Evolutionary conservation across 768 basidiomycete species (phyloP).

Genomic region (Termitomyces sp.): DNA sequence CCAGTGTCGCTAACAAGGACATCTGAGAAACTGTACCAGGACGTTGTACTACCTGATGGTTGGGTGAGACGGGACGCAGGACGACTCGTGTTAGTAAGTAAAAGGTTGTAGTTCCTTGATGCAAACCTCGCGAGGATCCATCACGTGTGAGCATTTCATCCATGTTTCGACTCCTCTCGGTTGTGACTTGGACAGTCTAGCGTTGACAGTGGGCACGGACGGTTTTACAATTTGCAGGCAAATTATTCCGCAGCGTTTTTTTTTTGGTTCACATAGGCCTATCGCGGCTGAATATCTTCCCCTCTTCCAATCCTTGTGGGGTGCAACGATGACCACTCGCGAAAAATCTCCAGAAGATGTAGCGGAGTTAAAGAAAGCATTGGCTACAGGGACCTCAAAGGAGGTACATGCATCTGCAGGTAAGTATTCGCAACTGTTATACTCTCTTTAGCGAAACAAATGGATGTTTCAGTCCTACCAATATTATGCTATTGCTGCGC

Average conservation of each 20-base stretch:
- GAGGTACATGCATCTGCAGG: slow-evolving; percentile 22
- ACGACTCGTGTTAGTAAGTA: too few relatives aligned
- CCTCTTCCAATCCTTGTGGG: background rate
- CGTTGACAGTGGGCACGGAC: background rate
- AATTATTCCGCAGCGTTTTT: background rate
- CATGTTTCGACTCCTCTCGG: background rate
- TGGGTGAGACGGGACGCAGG: background rate
- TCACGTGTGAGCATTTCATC: background rate
- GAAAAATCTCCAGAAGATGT: slow-evolving; percentile 19
- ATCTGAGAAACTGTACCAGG: slow-evolving; percentile 1
- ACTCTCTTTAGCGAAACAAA: background rate
- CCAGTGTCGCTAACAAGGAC: slow-evolving; percentile 63
- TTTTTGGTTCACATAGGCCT: background rate
- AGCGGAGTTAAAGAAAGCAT: slow-evolving; percentile 28
- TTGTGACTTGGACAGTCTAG: background rate
- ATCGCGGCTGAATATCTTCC: background rate
- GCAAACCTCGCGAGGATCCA: background rate
- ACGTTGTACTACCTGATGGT: background rate
- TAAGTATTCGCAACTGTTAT: slow-evolving; percentile 9
- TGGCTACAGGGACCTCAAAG: slow-evolving; percentile 29
- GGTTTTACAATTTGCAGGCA: background rate
- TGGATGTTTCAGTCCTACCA: slow-evolving; percentile 52
- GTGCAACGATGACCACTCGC: slow-evolving; percentile 4
- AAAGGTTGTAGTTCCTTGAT: too few relatives aligned
- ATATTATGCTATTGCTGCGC: slow-evolving; percentile 88